phyloP scores from a whole-genome alignment of 257 asterid species.

The Ligustrum vulgare region DNA sequence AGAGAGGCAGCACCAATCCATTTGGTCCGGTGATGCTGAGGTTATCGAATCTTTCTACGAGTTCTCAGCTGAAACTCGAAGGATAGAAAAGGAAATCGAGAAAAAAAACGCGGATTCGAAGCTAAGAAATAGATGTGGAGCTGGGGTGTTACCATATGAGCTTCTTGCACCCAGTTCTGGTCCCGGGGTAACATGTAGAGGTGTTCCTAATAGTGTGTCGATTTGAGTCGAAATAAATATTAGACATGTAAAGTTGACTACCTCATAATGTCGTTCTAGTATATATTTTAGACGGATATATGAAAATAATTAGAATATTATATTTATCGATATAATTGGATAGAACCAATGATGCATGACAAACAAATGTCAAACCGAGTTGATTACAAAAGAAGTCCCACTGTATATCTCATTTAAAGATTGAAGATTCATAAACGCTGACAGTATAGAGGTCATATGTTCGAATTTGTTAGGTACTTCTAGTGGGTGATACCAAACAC shows the following conservation, averaged over 20 bases:
- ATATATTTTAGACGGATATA: too few relatives aligned
- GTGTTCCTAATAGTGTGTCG: slow-evolving; percentile 95
- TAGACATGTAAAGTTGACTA: not conserved
- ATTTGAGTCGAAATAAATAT: slow-evolving; percentile 40
- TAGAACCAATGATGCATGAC: too few relatives aligned
- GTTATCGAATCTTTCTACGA: slow-evolving; percentile 61
- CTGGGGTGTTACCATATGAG: slow-evolving; percentile 95
- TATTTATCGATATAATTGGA: not conserved
- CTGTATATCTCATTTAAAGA: too few relatives aligned
- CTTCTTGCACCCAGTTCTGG: slow-evolving; percentile 83
- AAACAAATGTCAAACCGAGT: too few relatives aligned
- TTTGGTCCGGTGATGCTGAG: slow-evolving; percentile 79
- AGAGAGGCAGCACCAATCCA: slow-evolving; percentile 73
- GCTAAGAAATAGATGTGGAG: slow-evolving; percentile 77
- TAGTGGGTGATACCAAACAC: too few relatives aligned
- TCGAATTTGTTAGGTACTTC: too few relatives aligned
- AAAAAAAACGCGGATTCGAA: slow-evolving; percentile 46
- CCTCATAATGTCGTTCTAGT: not conserved
- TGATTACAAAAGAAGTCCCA: too few relatives aligned
- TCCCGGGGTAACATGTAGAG: slow-evolving; percentile 94
- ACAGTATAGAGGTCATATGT: too few relatives aligned
- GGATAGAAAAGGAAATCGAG: slow-evolving; percentile 81
- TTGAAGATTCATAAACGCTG: too few relatives aligned
- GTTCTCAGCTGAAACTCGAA: slow-evolving; percentile 60
- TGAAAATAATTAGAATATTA: too few relatives aligned